Conservation (phyloP, 2,329 filamentous ascomycete species). For the Fusarium sp. region DNA sequence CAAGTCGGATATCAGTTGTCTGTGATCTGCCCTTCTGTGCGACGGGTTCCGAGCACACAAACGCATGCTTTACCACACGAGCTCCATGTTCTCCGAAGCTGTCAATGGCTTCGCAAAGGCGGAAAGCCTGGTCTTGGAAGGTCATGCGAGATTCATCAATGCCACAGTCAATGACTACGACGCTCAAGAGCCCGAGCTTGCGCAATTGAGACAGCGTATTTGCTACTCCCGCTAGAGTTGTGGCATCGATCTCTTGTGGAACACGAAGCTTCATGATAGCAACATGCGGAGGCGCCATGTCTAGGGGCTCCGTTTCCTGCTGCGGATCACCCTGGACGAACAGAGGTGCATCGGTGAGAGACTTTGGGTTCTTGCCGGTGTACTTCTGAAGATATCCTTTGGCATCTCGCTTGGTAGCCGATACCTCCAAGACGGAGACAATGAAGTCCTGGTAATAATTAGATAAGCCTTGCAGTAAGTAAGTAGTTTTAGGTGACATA, state of each 20-base stretch:
- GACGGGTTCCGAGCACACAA: conserved; percentile 27
- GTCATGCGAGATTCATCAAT: conserved; percentile 52
- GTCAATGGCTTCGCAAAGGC: conserved; percentile 80
- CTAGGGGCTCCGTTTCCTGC: conserved; percentile 5
- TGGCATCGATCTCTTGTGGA: conserved; percentile 75
- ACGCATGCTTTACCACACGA: conserved; percentile 67
- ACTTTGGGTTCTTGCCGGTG: conserved; percentile 50
- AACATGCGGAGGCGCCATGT: conserved; percentile 62
- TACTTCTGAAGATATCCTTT: conserved; percentile 92
- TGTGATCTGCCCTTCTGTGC: conserved; percentile 10
- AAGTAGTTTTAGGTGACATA: conserved; percentile 23
- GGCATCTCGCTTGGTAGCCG: conserved; percentile 91
- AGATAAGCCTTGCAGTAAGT: background rate
- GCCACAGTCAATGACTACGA: conserved; percentile 83
- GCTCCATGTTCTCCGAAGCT: conserved; percentile 73
- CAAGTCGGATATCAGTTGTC: conserved; percentile 42
- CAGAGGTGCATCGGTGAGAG: conserved; percentile 42
- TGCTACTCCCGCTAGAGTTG: conserved; percentile 77
- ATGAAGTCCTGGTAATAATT: conserved; percentile 75
- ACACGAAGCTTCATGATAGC: conserved; percentile 86
- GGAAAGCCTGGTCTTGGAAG: conserved; percentile 72
- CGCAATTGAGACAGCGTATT: conserved; percentile 86
- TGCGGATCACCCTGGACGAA: conserved; percentile 49
- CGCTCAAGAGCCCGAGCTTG: conserved; percentile 81
- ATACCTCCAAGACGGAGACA: conserved; percentile 85